Base-by-base conservation (phyloP, 345 rosid species). In the Boechera stricta region DNA sequence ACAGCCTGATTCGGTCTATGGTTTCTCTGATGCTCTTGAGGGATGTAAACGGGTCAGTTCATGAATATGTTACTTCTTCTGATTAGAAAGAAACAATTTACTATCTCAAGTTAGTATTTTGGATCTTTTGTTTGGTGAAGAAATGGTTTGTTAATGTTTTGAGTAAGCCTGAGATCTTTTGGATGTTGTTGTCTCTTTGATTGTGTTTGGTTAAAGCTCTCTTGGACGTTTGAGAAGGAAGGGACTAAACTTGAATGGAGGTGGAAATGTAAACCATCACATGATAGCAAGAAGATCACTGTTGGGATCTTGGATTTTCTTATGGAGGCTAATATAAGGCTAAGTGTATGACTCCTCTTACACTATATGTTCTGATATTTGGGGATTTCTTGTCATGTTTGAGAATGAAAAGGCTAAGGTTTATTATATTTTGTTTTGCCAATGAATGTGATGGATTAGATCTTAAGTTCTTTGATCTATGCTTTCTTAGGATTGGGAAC, bases 171-270 rank as follows among this genome's bases (percentile, higher is more conserved):
- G 21, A 16, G 32, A 12, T 29, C 16, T 35, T 35, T 16, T 45
- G 18, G 7, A 53, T 48, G 36, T n/a, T 60, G 41, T 5, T 53
- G 61, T 9, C 8, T 49, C 2, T 55, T 38, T 77, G 42, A 24
- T 64, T 54, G n/a, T 57, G 47, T 71, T 39, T 41, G 53, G 41
- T 49, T 5, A 83, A 79, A 94, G 98, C 83, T 94, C 52, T 89
- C 97, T 0, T 92, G 98, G 98, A 90, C 89, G 0, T 94, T 94
- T 82, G 97, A 90, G 78, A 92, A 85, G 77, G 94, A 86, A 82
- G 98, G 97, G 78, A 94, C 83, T 18, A 92, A 84, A 79, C 91
- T 94, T 2, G 94, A 92, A 65, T 92, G 98, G 98, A 72, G 96
- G 62, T 94, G 98, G 96, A 92, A 90, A 72, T 92, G 89, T 69